A percentile compares a stretch with the other conserved stretches of the same genome.
phyloP scores from a whole-genome alignment of 495 filamentous ascomycete species.

The Niebla homalea region DNA sequence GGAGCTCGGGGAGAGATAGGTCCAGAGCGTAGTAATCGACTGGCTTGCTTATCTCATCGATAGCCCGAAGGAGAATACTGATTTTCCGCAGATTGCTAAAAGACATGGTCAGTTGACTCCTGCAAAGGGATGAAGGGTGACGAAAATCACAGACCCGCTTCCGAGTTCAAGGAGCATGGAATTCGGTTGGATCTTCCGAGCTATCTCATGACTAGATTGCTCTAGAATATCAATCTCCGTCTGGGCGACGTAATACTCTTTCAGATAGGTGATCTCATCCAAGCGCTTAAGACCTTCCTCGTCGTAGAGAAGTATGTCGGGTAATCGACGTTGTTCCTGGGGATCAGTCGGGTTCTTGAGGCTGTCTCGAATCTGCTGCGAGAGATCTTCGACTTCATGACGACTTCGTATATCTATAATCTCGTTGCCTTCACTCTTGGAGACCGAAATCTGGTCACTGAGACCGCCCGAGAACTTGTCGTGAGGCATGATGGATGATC shows the following conservation, averaged over 20 bases:
- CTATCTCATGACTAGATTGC: constrained; percentile 46
- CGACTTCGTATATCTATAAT: too few relatives aligned
- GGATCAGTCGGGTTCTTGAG: constrained; percentile 35
- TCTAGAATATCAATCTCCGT: constrained; percentile 59
- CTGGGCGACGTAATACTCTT: constrained; percentile 71
- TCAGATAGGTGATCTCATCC: constrained; percentile 61
- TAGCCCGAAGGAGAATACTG: constrained; percentile 53
- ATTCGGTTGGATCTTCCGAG: constrained; percentile 45
- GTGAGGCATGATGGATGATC: too few relatives aligned
- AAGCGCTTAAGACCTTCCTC: constrained; percentile 61
- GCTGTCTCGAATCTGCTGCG: too few relatives aligned
- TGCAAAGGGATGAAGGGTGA: not conserved
- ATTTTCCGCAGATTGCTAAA: constrained; percentile 64
- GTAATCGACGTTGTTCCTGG: constrained; percentile 29
- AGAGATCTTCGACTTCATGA: too few relatives aligned
- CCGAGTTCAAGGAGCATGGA: constrained; percentile 64
- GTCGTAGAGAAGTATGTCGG: constrained; percentile 50
- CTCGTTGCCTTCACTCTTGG: too few relatives aligned
- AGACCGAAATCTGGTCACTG: too few relatives aligned
- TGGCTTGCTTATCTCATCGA: constrained; percentile 47
- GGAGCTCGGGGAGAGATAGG: constrained; percentile 51
- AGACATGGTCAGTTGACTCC: not conserved
- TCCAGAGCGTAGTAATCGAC: constrained; percentile 73
- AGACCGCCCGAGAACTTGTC: too few relatives aligned
- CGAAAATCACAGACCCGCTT: constrained; percentile 48